A percentile compares a stretch with the other conserved stretches of the same genome.
Evolutionary conservation across 2,329 filamentous ascomycete species (phyloP).

Genomic region (Colletotrichum kahawae): DNA sequence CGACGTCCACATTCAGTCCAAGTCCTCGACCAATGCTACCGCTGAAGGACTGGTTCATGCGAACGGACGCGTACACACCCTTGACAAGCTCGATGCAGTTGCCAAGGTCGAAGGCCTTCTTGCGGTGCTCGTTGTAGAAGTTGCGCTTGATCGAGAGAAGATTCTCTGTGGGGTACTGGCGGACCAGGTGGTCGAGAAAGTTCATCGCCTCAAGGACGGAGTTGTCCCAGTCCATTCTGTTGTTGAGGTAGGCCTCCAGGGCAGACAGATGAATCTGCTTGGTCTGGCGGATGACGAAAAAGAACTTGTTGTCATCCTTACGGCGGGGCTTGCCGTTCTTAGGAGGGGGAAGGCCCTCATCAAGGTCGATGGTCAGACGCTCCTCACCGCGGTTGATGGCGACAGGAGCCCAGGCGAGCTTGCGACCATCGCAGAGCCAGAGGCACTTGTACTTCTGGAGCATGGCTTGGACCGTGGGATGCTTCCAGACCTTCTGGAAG

Average conservation of each 20-base stretch:
- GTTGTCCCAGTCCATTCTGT: conserved; percentile 65
- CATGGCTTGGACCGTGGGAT: conserved; percentile 59
- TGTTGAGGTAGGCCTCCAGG: conserved; percentile 69
- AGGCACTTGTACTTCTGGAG: conserved; percentile 51
- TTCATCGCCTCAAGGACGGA: conserved; percentile 81
- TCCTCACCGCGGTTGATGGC: conserved; percentile 52
- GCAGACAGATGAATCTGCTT: conserved; percentile 71
- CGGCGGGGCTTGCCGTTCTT: conserved; percentile 33
- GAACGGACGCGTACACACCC: conserved; percentile 86
- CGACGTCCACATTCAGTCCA: conserved; percentile 87
- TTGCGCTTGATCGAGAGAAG: conserved; percentile 79
- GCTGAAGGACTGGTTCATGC: conserved; percentile 65
- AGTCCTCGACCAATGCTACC: conserved; percentile 61
- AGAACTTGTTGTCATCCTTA: conserved; percentile 52
- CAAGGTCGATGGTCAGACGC: conserved; percentile 72
- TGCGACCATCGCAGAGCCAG: conserved; percentile 84
- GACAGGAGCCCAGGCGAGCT: conserved; percentile 72
- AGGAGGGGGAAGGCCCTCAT: conserved; percentile 61
- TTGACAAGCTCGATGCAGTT: conserved; percentile 76
- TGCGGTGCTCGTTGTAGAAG: conserved; percentile 70
- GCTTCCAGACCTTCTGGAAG: conserved; percentile 79
- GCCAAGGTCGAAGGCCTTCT: conserved; percentile 60
- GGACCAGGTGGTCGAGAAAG: conserved; percentile 89
- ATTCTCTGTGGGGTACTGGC: conserved; percentile 73
- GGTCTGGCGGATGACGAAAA: conserved; percentile 67